Evolutionary conservation across 805 yeast genomes (phyloP).

Genomic region (Brettanomyces custersianus): DNA sequence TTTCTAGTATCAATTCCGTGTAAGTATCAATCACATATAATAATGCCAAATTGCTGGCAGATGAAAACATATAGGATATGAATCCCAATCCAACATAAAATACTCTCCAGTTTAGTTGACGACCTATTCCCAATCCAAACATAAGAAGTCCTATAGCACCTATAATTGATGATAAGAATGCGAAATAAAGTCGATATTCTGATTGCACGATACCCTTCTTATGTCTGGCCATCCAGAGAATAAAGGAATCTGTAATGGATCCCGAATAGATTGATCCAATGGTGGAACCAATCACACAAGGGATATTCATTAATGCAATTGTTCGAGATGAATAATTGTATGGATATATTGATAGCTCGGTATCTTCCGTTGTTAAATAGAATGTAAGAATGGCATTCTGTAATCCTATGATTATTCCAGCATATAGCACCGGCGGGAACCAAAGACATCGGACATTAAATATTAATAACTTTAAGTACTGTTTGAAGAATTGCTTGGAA

Average conservation of each 20-base stretch:
- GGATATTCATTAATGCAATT: slow-evolving; percentile 75
- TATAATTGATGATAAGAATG: slow-evolving; percentile 46
- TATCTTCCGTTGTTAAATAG: slow-evolving; percentile 66
- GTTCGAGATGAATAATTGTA: slow-evolving; percentile 53
- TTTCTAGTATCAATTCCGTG: slow-evolving; percentile 57
- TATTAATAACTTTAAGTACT: slow-evolving; percentile 29
- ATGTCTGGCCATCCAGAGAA: slow-evolving; percentile 54
- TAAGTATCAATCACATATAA: slow-evolving; percentile 58
- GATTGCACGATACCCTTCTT: slow-evolving; percentile 55
- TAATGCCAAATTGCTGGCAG: slow-evolving; percentile 61
- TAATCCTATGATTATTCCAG: slow-evolving; percentile 70
- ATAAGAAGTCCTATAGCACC: slow-evolving; percentile 54
- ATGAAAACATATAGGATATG: slow-evolving; percentile 60
- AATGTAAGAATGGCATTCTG: slow-evolving; percentile 70
- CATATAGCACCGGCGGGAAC: slow-evolving; percentile 53
- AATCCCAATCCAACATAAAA: slow-evolving; percentile 54
- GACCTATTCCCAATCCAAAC: slow-evolving; percentile 60
- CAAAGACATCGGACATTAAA: slow-evolving; percentile 20
- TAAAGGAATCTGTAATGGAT: slow-evolving; percentile 51
- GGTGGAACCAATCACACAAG: slow-evolving; percentile 55
- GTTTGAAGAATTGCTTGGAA: slow-evolving; percentile 17
- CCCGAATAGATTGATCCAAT: slow-evolving; percentile 64
- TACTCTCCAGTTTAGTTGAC: slow-evolving; percentile 40
- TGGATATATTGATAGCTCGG: slow-evolving; percentile 50
- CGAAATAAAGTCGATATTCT: slow-evolving; percentile 51